Conservation (phyloP, 2,329 filamentous ascomycete species). For the Colletotrichum noveboracense region DNA sequence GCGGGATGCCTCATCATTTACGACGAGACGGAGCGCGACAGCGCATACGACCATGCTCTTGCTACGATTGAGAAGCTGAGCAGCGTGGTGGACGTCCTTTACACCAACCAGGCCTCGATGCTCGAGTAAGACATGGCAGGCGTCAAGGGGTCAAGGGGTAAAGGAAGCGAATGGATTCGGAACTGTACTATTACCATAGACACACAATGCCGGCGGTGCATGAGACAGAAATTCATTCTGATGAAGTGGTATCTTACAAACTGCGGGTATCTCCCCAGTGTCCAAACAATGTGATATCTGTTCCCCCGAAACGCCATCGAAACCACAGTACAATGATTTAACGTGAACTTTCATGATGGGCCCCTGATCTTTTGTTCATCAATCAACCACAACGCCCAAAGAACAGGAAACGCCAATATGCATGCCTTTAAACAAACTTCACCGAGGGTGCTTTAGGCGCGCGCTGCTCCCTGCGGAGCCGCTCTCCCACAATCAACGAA, state of each 20-base stretch:
- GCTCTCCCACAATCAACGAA: conserved; percentile 56
- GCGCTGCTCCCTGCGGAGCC: conserved; percentile 34
- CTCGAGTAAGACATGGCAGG: conserved; percentile 70
- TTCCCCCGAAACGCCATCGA: neutral
- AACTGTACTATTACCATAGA: conserved; percentile 30
- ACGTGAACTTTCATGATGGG: neutral
- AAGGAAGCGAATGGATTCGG: conserved; percentile 15
- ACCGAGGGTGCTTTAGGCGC: neutral
- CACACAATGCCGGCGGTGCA: conserved; percentile 19
- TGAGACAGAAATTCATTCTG: conserved; percentile 22
- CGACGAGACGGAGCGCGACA: conserved; percentile 92
- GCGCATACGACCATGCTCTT: conserved; percentile 92
- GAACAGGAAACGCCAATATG: neutral
- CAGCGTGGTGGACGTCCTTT: conserved; percentile 95
- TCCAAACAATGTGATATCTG: neutral
- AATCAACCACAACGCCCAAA: conserved; percentile 3
- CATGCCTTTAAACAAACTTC: conserved; percentile 1
- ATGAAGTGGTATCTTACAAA: conserved; percentile 22
- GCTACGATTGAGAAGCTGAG: conserved; percentile 96
- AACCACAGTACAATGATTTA: neutral
- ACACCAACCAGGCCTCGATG: conserved; percentile 95
- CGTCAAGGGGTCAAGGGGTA: conserved; percentile 5
- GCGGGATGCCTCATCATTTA: conserved; percentile 97
- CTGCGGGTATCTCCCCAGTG: conserved; percentile 1
- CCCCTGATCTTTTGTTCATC: conserved; percentile 26